phyloP scores from a whole-genome alignment of 2,329 filamentous ascomycete genomes.

The Microdochium trichocladiopsis region DNA sequence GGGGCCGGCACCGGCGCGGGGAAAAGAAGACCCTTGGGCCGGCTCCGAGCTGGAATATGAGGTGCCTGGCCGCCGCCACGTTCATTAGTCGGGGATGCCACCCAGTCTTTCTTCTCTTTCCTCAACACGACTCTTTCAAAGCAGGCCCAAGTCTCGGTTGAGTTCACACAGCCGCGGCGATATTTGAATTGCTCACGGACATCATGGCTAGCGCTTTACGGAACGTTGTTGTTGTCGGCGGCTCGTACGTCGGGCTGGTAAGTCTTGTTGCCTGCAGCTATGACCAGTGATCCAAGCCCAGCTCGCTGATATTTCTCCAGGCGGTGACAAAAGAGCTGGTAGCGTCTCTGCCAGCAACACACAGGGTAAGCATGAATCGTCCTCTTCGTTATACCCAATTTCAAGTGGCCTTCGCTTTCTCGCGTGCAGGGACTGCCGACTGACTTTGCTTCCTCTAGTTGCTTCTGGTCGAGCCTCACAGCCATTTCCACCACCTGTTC shows the following conservation, averaged over 20 bases:
- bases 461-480: conserved; percentile 39
- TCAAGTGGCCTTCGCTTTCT: not conserved
- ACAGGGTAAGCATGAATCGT: conserved; percentile 16
- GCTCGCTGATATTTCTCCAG: no score
- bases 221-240: conserved; percentile 37
- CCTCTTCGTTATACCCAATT: no score
- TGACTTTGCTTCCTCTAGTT: conserved; percentile 10
- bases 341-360: conserved; percentile 26
- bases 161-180: no score
- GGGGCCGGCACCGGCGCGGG: not conserved
- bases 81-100: no score
- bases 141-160: no score
- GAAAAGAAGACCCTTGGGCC: not conserved
- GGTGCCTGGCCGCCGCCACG: no score
- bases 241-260: conserved; percentile 35
- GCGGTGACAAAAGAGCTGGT: conserved; percentile 25
- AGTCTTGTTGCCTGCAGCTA: conserved; percentile 5
- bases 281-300: no score
- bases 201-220: conserved; percentile 15
- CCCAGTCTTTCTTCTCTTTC: no score
- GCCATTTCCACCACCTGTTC: conserved; percentile 41
- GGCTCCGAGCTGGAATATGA: no score
- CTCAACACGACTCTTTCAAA: not conserved
- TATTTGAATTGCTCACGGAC: no score
- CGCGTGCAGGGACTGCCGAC: no score